Evolutionary conservation across 2,329 filamentous ascomycete species (phyloP).

Genomic region (Cordyceps pruinosa): DNA sequence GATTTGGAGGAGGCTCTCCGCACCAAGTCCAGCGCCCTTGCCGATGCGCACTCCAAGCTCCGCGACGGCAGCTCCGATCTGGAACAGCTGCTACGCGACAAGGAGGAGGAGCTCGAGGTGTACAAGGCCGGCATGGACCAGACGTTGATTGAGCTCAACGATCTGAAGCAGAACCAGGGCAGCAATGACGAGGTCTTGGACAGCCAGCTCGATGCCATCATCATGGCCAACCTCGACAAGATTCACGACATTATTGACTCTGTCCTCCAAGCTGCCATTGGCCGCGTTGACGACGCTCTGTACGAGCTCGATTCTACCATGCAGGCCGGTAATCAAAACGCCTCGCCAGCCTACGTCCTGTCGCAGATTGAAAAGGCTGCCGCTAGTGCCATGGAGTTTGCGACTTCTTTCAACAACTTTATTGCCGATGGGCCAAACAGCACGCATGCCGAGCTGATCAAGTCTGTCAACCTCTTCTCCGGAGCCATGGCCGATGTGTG

Average conservation of each 20-base stretch:
- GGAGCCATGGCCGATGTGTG: conserved; percentile 89
- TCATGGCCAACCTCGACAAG: conserved; percentile 80
- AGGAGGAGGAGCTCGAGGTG: conserved; percentile 95
- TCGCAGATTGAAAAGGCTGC: conserved; percentile 97
- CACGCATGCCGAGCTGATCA: conserved; percentile 84
- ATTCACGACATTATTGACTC: conserved; percentile 98
- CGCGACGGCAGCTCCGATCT: conserved; percentile 79
- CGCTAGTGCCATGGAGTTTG: conserved; percentile 91
- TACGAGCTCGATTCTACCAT: conserved; percentile 97
- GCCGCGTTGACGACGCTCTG: conserved; percentile 89
- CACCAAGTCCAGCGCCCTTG: conserved; percentile 79
- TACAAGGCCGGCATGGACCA: conserved; percentile 98
- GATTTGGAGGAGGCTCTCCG: conserved; percentile 89
- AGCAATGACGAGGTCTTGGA: conserved; percentile 77
- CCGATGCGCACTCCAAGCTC: conserved; percentile 72
- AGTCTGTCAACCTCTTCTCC: conserved; percentile 82
- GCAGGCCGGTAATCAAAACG: conserved; percentile 98
- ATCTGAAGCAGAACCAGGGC: conserved; percentile 68
- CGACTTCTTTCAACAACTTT: conserved; percentile 96
- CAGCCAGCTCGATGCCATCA: conserved; percentile 82
- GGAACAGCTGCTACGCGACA: conserved; percentile 78
- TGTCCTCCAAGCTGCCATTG: conserved; percentile 84
- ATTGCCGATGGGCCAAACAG: conserved; percentile 94
- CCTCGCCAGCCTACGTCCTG: conserved; percentile 86
- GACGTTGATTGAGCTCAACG: conserved; percentile 84